A percentile compares a stretch with the other conserved stretches of the same genome.
Conservation (phyloP, 805 yeast genomes). For the Lipomyces anomalus region DNA sequence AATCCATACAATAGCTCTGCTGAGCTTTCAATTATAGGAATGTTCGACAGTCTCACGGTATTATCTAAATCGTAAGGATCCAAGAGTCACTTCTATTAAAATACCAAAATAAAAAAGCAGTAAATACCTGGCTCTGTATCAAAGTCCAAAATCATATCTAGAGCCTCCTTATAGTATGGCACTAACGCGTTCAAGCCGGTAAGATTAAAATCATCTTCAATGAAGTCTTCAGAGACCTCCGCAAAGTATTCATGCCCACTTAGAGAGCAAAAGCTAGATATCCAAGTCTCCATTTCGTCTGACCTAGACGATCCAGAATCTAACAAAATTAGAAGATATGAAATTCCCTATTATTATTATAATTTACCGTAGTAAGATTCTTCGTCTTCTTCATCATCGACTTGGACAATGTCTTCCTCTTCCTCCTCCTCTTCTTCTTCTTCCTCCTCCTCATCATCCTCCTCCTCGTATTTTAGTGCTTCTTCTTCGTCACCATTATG, state of each 20-base stretch:
- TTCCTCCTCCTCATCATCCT: constrained; percentile 4
- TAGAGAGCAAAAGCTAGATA: constrained; percentile 67
- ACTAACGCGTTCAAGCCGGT: constrained; percentile 83
- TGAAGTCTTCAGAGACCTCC: constrained; percentile 84
- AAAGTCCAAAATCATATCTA: constrained; percentile 83
- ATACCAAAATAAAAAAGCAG: too few relatives aligned
- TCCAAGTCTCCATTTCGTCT: constrained; percentile 71
- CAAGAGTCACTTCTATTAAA: constrained; percentile 28
- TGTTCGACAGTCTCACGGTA: constrained; percentile 56
- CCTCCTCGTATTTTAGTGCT: constrained; percentile 1
- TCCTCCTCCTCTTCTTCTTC: constrained; percentile 14
- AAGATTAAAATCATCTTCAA: constrained; percentile 93
- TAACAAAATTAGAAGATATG: neutral
- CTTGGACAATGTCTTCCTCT: constrained; percentile 17
- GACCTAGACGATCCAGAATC: constrained; percentile 30
- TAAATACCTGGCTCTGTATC: constrained; percentile 45
- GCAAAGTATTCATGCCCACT: constrained; percentile 88
- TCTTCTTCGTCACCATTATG: constrained; percentile 1
- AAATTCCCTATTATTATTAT: neutral
- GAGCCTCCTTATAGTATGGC: constrained; percentile 85
- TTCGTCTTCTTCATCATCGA: constrained; percentile 22
- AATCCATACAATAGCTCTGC: constrained; percentile 91
- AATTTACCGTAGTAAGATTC: constrained; percentile 21
- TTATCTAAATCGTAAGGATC: constrained; percentile 27
- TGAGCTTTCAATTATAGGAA: constrained; percentile 75